Conservation (phyloP, 805 yeast species). For the Wickerhamiella cacticola region DNA sequence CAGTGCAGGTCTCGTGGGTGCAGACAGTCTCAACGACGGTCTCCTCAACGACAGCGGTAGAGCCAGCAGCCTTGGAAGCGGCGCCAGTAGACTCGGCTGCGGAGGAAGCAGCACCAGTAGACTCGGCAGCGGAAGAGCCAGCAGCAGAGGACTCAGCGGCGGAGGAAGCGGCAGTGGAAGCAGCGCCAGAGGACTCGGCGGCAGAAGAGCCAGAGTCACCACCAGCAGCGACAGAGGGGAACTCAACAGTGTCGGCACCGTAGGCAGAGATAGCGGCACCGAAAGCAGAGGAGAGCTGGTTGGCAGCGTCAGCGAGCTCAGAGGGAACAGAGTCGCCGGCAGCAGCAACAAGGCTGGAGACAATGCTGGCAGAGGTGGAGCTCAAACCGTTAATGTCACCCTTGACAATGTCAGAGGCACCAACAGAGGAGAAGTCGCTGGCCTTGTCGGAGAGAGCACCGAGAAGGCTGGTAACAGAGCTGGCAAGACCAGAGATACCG, state of each 20-base stretch:
- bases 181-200: neutral
- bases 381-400: conserved; percentile 20
- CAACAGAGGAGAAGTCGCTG: conserved; percentile 19
- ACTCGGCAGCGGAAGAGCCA: conserved; percentile 5
- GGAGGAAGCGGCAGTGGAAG: neutral
- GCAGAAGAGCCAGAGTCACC: conserved; percentile 12
- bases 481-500: conserved; percentile 13
- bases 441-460: conserved; percentile 20
- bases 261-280: conserved; percentile 9
- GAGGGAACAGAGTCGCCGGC: conserved; percentile 14
- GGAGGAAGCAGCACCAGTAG: conserved; percentile 1
- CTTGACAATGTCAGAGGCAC: conserved; percentile 21
- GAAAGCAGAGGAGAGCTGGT: conserved; percentile 9
- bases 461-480: conserved; percentile 17
- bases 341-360: conserved; percentile 12
- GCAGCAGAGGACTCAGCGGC: conserved; percentile 7
- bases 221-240: conserved; percentile 13
- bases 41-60: conserved; percentile 11
- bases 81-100: neutral
- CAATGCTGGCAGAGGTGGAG: conserved; percentile 18
- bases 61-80: conserved; percentile 1
- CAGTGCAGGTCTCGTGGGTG: conserved; percentile 11
- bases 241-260: conserved; percentile 4
- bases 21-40: conserved; percentile 12
- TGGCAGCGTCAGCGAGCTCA: conserved; percentile 15